Conservation (phyloP, 495 filamentous ascomycete genomes). For the Penicillium soppii region DNA sequence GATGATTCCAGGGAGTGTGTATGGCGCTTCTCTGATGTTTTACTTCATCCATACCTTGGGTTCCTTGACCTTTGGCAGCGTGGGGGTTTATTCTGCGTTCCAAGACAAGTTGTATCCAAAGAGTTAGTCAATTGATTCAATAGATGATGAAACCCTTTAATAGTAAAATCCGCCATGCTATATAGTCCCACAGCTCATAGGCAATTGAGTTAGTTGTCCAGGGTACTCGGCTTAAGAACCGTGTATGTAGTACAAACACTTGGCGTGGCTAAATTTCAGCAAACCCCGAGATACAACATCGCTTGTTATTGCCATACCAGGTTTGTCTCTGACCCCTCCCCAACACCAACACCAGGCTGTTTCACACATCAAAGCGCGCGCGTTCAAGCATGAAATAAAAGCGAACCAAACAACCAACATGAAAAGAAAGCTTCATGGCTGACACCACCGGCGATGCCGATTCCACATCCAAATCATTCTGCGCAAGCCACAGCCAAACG, state of each 20-base stretch:
- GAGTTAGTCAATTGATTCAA: conserved; percentile 20
- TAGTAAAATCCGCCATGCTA: background rate
- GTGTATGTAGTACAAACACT: too few species aligned
- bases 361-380: too few species aligned
- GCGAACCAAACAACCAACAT: too few species aligned
- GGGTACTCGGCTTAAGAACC: too few species aligned
- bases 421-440: background rate
- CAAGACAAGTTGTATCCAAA: background rate
- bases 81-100: conserved; percentile 8
- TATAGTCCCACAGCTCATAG: background rate
- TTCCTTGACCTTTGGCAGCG: background rate
- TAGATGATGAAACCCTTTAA: conserved; percentile 15
- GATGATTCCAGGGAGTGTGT: conserved; percentile 6
- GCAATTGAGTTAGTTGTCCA: too few species aligned
- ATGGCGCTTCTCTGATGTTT: conserved; percentile 5
- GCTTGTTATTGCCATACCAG: too few species aligned
- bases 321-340: too few species aligned
- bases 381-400: too few species aligned
- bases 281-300: too few species aligned
- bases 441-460: background rate
- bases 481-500: background rate
- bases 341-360: too few species aligned
- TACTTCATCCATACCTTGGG: background rate
- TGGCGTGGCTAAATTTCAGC: too few species aligned
- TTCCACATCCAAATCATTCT: background rate